These are phyloP conservation scores for Oryza longistaminata DNA, from an alignment of 176 grass and related monocot species.

Conservation along the genomic window DNA sequence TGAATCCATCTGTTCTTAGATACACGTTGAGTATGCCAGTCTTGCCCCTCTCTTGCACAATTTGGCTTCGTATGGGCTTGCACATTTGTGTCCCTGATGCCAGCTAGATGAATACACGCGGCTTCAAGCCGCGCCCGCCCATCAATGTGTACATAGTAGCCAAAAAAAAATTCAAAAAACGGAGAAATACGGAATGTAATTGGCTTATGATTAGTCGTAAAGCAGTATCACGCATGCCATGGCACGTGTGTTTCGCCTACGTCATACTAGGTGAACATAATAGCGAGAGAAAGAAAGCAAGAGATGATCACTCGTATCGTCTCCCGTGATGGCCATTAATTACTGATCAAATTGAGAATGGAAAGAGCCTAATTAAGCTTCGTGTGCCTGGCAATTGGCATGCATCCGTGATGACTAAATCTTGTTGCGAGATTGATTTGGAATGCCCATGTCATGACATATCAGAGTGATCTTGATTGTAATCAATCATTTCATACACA, in stretches of 20 bases:
- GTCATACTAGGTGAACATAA: background rate
- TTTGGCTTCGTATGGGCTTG: background rate
- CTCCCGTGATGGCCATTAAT: conserved; percentile 19
- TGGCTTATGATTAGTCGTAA: background rate
- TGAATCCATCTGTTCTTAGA: background rate
- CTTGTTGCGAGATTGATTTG: background rate
- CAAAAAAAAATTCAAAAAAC: too few relatives aligned
- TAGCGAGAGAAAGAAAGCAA: background rate
- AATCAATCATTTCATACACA: background rate
- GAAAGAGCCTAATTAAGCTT: background rate
- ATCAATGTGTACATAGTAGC: too few relatives aligned
- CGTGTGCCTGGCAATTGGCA: background rate
- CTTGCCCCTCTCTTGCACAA: background rate
- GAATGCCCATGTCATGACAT: background rate
- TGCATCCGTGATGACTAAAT: background rate
- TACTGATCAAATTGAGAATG: background rate
- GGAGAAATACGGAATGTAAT: too few relatives aligned
- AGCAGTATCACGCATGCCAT: conserved; percentile 22
- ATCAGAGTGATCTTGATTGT: background rate
- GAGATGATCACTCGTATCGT: background rate
- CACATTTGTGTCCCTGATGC: background rate
- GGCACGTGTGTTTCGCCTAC: conserved; percentile 1
- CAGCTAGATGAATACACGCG: background rate
- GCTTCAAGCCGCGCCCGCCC: too few relatives aligned
- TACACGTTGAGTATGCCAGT: background rate